A percentile compares a stretch with the other conserved stretches of the same genome.
These are phyloP conservation scores for Candida ponderosae DNA, from an alignment of 805 yeast genomes.

Conservation along the genomic window DNA sequence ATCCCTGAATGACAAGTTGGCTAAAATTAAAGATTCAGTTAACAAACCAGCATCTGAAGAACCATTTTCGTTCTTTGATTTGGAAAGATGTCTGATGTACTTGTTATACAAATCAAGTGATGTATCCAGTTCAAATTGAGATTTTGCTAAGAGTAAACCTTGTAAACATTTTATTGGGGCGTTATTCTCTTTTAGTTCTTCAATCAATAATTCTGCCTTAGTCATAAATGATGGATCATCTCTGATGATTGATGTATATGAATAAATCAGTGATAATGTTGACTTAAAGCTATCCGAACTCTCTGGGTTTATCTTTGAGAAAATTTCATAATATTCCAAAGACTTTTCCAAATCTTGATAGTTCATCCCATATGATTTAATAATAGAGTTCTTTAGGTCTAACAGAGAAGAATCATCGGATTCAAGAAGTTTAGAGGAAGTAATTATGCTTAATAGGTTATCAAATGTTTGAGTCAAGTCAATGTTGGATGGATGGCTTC, in stretches of 20 bases:
- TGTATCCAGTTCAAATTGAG: constrained; percentile 29
- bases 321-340: constrained; percentile 14
- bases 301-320: background rate
- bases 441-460: background rate
- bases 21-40: constrained; percentile 39
- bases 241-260: background rate
- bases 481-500: too few species aligned
- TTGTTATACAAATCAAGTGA: constrained; percentile 38
- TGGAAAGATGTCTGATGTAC: constrained; percentile 31
- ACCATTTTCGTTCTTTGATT: constrained; percentile 20
- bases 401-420: background rate
- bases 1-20: constrained; percentile 36
- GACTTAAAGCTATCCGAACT: too few species aligned
- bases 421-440: background rate
- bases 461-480: background rate
- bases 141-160: constrained; percentile 32
- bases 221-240: too few species aligned
- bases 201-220: too few species aligned
- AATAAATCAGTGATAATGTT: background rate
- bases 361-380: constrained; percentile 27
- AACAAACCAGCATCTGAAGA: constrained; percentile 35
- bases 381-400: constrained; percentile 8
- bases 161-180: constrained; percentile 23
- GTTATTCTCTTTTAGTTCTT: constrained; percentile 19
- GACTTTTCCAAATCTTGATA: constrained; percentile 22